Conservation (phyloP, 768 basidiomycete species). For the Serendipita vermifera region DNA sequence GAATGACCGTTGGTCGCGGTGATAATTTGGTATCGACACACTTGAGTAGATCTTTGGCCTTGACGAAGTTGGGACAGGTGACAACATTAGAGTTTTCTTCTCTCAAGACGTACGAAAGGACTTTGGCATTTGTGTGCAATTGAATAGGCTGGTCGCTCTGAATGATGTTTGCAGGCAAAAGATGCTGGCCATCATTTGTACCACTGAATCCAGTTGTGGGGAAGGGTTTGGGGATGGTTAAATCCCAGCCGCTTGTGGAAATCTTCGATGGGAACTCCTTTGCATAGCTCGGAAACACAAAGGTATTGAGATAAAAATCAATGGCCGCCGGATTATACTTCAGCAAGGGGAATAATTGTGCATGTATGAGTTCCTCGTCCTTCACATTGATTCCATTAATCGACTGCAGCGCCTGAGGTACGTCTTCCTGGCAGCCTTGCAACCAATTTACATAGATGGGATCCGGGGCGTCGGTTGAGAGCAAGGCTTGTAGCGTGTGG, state of each 20-base stretch:
- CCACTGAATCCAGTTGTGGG: slow-evolving; percentile 42
- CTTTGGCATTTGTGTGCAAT: slow-evolving; percentile 32
- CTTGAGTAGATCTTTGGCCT: slow-evolving; percentile 21
- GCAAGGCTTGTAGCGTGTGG: slow-evolving; percentile 27
- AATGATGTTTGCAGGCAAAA: slow-evolving; percentile 26
- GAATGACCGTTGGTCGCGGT: slow-evolving; percentile 31
- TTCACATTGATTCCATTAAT: slow-evolving; percentile 34
- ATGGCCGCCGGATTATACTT: slow-evolving; percentile 28
- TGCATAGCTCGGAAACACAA: slow-evolving; percentile 40
- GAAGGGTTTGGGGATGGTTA: slow-evolving; percentile 28
- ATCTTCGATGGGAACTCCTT: slow-evolving; percentile 38
- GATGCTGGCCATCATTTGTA: slow-evolving; percentile 35
- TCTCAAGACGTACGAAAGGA: slow-evolving; percentile 28
- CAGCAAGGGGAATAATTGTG: slow-evolving; percentile 26
- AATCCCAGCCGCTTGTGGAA: slow-evolving; percentile 41
- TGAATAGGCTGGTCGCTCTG: slow-evolving; percentile 31
- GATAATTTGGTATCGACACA: slow-evolving; percentile 24
- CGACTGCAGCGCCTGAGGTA: slow-evolving; percentile 23
- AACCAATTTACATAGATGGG: slow-evolving; percentile 32
- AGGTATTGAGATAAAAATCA: slow-evolving; percentile 34
- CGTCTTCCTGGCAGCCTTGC: slow-evolving; percentile 3
- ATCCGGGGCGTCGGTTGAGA: slow-evolving; percentile 30
- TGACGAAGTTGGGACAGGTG: slow-evolving; percentile 18
- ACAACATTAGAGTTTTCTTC: slow-evolving; percentile 31
- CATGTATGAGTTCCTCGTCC: slow-evolving; percentile 25